These are phyloP conservation scores for Aspergillus steynii DNA, from an alignment of 495 filamentous ascomycete species.

Conservation along the genomic window DNA sequence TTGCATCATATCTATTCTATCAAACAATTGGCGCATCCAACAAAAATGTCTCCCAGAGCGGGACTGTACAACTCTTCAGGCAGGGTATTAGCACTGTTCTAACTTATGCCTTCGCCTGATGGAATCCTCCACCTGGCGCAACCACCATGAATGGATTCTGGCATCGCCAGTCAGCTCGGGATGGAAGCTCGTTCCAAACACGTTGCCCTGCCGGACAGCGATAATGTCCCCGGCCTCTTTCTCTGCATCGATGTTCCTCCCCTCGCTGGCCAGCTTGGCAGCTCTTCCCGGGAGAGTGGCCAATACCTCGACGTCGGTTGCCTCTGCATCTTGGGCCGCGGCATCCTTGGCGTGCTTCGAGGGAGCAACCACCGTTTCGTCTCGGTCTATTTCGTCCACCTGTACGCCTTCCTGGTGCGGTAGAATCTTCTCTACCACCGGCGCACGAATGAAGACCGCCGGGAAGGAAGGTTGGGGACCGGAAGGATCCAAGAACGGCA, in stretches of 20 bases:
- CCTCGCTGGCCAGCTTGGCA: conserved; percentile 39
- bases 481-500: conserved; percentile 64
- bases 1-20: conserved; percentile 27
- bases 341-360: conserved; percentile 50
- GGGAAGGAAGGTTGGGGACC: conserved; percentile 58
- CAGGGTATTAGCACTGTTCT: conserved; percentile 18
- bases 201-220: conserved; percentile 88
- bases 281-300: conserved; percentile 51
- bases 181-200: conserved; percentile 96
- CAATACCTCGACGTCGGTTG: conserved; percentile 49
- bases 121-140: conserved; percentile 63
- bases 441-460: conserved; percentile 91
- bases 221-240: conserved; percentile 76
- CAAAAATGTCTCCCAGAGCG: conserved; percentile 9
- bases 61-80: conserved; percentile 8
- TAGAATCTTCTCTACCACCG: conserved; percentile 84
- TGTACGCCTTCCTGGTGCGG: conserved; percentile 54
- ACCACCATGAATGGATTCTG: conserved; percentile 94
- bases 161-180: conserved; percentile 89
- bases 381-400: conserved; percentile 46
- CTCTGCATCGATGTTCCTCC: conserved; percentile 37
- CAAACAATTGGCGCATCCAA: conserved; percentile 16
- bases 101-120: conserved; percentile 32
- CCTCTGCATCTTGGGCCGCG: conserved; percentile 40
- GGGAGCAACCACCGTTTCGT: conserved; percentile 69